Evolutionary conservation across 805 yeast genomes (phyloP).

Genomic region (Blastobotrys americana): DNA sequence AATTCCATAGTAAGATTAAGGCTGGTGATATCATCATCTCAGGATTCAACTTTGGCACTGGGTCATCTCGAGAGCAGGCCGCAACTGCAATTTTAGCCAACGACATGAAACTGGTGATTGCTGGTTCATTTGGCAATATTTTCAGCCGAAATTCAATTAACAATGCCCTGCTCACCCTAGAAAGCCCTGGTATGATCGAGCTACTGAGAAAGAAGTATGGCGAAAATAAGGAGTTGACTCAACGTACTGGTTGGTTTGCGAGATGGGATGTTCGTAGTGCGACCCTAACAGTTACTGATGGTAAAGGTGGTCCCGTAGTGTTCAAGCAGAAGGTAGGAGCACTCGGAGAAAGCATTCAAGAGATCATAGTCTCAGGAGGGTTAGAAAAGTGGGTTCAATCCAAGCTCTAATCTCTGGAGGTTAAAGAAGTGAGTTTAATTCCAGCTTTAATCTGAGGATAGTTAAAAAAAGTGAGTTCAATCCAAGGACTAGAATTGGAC

Average conservation of each 20-base stretch:
- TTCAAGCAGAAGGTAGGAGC: slow-evolving; percentile 89
- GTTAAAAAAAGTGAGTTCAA: not conserved
- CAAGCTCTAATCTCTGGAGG: slow-evolving; percentile 6
- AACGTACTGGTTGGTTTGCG: slow-evolving; percentile 90
- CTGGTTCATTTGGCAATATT: slow-evolving; percentile 96
- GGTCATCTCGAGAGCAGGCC: slow-evolving; percentile 98
- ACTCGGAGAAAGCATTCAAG: slow-evolving; percentile 90
- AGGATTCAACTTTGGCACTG: slow-evolving; percentile 97
- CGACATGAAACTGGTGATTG: slow-evolving; percentile 85
- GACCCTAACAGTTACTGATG: slow-evolving; percentile 69
- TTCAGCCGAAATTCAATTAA: slow-evolving; percentile 94
- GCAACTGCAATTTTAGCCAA: slow-evolving; percentile 96
- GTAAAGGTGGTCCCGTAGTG: slow-evolving; percentile 43
- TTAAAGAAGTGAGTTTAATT: not conserved
- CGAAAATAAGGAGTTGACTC: slow-evolving; percentile 60
- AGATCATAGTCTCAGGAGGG: slow-evolving; percentile 94
- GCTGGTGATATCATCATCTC: slow-evolving; percentile 86
- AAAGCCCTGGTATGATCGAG: slow-evolving; percentile 80
- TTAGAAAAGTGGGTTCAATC: slow-evolving; percentile 96
- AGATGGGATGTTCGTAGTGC: slow-evolving; percentile 90
- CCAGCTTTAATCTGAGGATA: not conserved
- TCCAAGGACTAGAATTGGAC: too few species aligned
- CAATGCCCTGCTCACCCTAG: slow-evolving; percentile 89
- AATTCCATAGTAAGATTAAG: slow-evolving; percentile 71
- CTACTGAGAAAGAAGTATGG: slow-evolving; percentile 64